phyloP scores from a whole-genome alignment of 2,329 filamentous ascomycete species.

The Trichophyton verrucosum region DNA sequence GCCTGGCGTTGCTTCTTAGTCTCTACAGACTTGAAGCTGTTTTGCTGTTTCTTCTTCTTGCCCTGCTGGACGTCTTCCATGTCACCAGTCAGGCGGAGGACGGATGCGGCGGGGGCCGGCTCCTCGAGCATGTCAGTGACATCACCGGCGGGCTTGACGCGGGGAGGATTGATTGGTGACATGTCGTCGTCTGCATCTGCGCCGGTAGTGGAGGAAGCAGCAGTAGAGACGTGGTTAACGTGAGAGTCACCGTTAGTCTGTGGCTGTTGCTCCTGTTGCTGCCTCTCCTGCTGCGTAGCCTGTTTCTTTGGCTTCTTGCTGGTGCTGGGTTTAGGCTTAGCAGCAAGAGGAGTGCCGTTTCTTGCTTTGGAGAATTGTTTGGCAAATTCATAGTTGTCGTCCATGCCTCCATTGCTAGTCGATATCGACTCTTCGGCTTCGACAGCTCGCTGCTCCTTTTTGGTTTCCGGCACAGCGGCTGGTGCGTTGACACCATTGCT shows the following conservation, averaged over 20 bases:
- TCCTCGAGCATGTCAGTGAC: constrained; percentile 89
- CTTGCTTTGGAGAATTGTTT: constrained; percentile 58
- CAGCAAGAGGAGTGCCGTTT: constrained; percentile 50
- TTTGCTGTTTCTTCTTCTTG: constrained; percentile 46
- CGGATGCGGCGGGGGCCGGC: constrained; percentile 52
- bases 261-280: not conserved
- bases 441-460: not conserved
- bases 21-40: constrained; percentile 56
- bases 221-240: constrained; percentile 31
- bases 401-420: constrained; percentile 16
- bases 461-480: not conserved
- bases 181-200: constrained; percentile 72
- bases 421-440: not conserved
- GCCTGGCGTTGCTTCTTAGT: constrained; percentile 96
- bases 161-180: constrained; percentile 57
- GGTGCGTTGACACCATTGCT: not conserved
- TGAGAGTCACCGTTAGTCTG: not conserved
- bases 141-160: constrained; percentile 45
- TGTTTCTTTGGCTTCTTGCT: not conserved
- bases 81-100: constrained; percentile 64
- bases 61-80: constrained; percentile 45
- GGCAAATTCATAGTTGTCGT: constrained; percentile 62
- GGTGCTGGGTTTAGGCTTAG: constrained; percentile 14
- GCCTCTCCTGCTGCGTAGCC: constrained; percentile 8
- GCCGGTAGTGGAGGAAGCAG: constrained; percentile 57